Conservation (phyloP, 148 eudicot species). For the Salicornia ramosissima region DNA sequence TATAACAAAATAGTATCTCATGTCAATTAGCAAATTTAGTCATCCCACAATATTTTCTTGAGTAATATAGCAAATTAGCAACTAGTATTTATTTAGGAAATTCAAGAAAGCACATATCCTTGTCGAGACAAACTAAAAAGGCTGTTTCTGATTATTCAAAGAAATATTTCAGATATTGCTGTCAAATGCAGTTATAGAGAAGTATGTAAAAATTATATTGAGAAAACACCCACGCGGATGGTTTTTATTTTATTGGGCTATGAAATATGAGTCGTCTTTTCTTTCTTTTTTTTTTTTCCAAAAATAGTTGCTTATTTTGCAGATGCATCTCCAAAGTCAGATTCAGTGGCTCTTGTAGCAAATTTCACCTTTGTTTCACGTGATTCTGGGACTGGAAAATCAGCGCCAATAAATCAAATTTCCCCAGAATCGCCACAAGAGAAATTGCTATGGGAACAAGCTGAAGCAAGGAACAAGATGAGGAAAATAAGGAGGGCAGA, state of each 20-base stretch:
- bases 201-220: no score
- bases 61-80: background rate
- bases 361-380: conserved; percentile 97
- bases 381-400: conserved; percentile 72
- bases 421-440: conserved; percentile 63
- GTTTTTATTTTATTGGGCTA: background rate
- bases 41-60: background rate
- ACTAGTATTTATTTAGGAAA: no score
- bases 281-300: background rate
- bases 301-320: conserved; percentile 20
- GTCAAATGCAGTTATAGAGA: background rate
- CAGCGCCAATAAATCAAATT: conserved; percentile 63
- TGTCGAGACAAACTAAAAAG: background rate
- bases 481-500: conserved; percentile 49
- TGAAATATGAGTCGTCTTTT: background rate
- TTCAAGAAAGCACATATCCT: background rate
- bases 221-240: no score
- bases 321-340: conserved; percentile 40
- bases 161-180: background rate
- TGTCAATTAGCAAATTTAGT: background rate
- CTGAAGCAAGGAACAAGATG: conserved; percentile 73
- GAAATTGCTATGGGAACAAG: conserved; percentile 69
- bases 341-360: conserved; percentile 65
- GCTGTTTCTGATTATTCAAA: background rate
- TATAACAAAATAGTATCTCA: background rate